Evolutionary conservation across 495 filamentous ascomycete species (phyloP).

Genomic region (Aspergillus homomorphus): DNA sequence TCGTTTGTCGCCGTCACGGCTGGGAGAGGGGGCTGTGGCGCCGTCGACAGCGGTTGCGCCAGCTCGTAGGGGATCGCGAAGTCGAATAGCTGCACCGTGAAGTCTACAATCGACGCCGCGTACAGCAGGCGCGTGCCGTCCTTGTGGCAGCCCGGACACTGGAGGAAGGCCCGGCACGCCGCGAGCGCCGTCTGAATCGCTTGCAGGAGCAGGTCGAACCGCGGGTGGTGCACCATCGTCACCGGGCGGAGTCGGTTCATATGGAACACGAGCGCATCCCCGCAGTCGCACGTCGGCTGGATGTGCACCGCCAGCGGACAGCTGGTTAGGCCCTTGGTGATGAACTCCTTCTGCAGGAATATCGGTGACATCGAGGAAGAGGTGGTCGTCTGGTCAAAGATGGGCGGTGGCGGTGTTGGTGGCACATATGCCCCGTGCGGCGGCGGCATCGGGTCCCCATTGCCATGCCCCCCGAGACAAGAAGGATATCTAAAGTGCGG

Average conservation of each 20-base stretch:
- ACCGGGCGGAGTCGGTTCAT: conserved; percentile 37
- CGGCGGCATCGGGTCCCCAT: neutral
- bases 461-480: neutral
- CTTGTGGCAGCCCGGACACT: conserved; percentile 37
- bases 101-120: conserved; percentile 33
- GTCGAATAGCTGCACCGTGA: conserved; percentile 36
- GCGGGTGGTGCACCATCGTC: conserved; percentile 26
- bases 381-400: conserved; percentile 20
- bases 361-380: conserved; percentile 38
- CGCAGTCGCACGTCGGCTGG: conserved; percentile 35
- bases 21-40: neutral
- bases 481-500: neutral
- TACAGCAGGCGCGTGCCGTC: conserved; percentile 33
- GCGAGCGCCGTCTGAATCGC: conserved; percentile 33
- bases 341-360: conserved; percentile 31
- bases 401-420: neutral
- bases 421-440: neutral
- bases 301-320: conserved; percentile 30
- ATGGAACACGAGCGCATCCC: conserved; percentile 33
- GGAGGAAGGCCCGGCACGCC: conserved; percentile 35
- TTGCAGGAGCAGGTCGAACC: conserved; percentile 41
- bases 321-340: conserved; percentile 31
- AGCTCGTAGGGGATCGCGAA: conserved; percentile 35
- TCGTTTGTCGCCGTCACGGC: conserved; percentile 9
- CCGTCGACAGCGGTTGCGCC: neutral